phyloP scores from a whole-genome alignment of 1,139 yeast genomes.

The Hanseniaspora sp. region DNA sequence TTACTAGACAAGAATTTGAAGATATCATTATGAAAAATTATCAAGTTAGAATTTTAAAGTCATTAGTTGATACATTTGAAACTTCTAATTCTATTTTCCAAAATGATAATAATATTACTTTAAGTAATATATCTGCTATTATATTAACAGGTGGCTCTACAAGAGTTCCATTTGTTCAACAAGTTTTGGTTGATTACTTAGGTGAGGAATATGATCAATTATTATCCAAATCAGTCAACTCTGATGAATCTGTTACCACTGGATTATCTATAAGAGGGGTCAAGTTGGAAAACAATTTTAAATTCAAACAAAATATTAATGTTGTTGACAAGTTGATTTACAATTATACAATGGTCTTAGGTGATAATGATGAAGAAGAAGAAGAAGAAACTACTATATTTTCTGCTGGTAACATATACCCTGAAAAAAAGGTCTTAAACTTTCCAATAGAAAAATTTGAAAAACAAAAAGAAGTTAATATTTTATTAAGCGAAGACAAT shows the following conservation, averaged over 20 bases:
- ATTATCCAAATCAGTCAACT: conserved; percentile 80
- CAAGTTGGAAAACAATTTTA: conserved; percentile 47
- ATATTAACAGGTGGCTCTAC: conserved; percentile 86
- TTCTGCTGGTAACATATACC: conserved; percentile 33
- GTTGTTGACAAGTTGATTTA: conserved; percentile 47
- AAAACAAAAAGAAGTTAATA: conserved; percentile 26
- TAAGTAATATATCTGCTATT: conserved; percentile 48
- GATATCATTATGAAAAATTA: conserved; percentile 36
- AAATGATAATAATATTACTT: conserved; percentile 22
- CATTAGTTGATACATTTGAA: conserved; percentile 46
- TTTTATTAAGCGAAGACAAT: conserved; percentile 1
- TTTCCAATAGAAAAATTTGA: conserved; percentile 20
- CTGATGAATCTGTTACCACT: conserved; percentile 88
- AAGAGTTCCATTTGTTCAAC: conserved; percentile 79
- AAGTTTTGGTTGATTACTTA: conserved; percentile 41
- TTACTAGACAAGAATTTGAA: conserved; percentile 76
- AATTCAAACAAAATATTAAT: conserved; percentile 46
- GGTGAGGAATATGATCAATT: conserved; percentile 38
- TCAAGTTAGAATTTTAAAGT: conserved; percentile 39
- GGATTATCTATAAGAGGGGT: conserved; percentile 84
- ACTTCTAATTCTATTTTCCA: conserved; percentile 24
- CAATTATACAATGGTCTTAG: conserved; percentile 32
- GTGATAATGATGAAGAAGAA: conserved; percentile 31
- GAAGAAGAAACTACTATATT: conserved; percentile 31
- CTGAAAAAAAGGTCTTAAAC: conserved; percentile 30